Evolutionary conservation across 805 yeast genomes (phyloP).

Genomic region (Cyberlindnera euphorbiae): DNA sequence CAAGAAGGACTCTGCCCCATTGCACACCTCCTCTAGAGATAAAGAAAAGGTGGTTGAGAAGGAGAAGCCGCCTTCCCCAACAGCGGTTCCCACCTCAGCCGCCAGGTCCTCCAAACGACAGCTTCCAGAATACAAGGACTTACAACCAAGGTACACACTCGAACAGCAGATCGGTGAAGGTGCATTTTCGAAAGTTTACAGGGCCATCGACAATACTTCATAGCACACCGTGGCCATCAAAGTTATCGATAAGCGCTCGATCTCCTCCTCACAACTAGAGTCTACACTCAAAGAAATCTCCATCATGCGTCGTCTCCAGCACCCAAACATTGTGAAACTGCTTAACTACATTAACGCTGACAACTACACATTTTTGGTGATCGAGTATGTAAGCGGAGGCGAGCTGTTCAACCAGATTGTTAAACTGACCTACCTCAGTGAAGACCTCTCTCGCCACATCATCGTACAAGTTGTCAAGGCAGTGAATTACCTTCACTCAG

Average conservation of each 20-base stretch:
- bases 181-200: slow-evolving; percentile 72
- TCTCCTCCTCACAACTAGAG: slow-evolving; percentile 56
- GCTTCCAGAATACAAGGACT: slow-evolving; percentile 17
- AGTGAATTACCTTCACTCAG: slow-evolving; percentile 85
- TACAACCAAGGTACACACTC: slow-evolving; percentile 33
- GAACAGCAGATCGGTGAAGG: slow-evolving; percentile 69
- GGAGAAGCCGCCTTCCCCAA: no score
- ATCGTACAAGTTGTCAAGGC: slow-evolving; percentile 75
- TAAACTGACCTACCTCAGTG: slow-evolving; percentile 54
- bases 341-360: slow-evolving; percentile 63
- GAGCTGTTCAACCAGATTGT: slow-evolving; percentile 73
- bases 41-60: no score
- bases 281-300: slow-evolving; percentile 78
- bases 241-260: slow-evolving; percentile 61
- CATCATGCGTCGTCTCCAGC: slow-evolving; percentile 63
- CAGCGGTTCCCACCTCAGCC: no score
- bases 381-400: slow-evolving; percentile 53
- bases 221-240: slow-evolving; percentile 42
- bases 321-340: slow-evolving; percentile 59
- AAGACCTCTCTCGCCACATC: slow-evolving; percentile 55
- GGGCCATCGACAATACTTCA: slow-evolving; percentile 37
- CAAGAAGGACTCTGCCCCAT: slow-evolving; percentile 6
- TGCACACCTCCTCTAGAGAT: no score
- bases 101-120: no score
- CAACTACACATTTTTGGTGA: slow-evolving; percentile 50